Evolutionary conservation across 106 monocot species (phyloP), one percentile per base, ranked within the genome.

Genomic region (Acanthochlamys bracteata): DNA sequence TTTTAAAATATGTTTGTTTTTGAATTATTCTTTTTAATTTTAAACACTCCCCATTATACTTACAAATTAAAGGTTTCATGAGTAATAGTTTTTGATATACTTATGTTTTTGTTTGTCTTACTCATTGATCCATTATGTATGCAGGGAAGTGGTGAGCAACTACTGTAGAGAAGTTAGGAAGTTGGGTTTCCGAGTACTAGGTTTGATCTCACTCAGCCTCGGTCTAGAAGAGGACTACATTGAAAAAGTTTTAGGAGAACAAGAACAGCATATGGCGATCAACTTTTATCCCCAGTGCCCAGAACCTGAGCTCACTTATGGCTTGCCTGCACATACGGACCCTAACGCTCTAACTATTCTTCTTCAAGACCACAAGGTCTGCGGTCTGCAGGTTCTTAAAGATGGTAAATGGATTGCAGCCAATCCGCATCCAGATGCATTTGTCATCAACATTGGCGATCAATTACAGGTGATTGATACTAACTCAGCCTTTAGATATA

Each of bases 251-350:
- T 53, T 84, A 1, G 95, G 90, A 10, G 84, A 95, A 61, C 95
- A 87, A 56, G 90, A 95, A 60, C 95, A 95, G 53, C 95, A 95
- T 66, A 95, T 95, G 95, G 95, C 95, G 12, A 58, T 96, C 12
- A 96, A 96, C 73, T 90, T 78, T 76, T 96, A 96, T 68, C 95
- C 95, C 4, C 69, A 42, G 14, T 96, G 95, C 63, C 95, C 95
- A 7, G 74, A 80, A 39, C 90, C 95, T 7, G 90, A 96, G 16
- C 79, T 90, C 54, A 96, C 95, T 0, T 90, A 64, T 19, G 95
- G 95, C 19, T 74, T 96, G 21, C 90, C 79, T 1, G 76, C 84
- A 13, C 95, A 96, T 71, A 90, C 95, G 0, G 95, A 96, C 55
- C 90, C 90, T 20, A 88, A 90, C 25, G 90, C 84, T 1, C 75